Percentiles rank a stretch among this genome's conserved stretches.
Conservation (phyloP, 371 early-diverging fungal species). For the Batrachochytrium dendrobatidis region DNA sequence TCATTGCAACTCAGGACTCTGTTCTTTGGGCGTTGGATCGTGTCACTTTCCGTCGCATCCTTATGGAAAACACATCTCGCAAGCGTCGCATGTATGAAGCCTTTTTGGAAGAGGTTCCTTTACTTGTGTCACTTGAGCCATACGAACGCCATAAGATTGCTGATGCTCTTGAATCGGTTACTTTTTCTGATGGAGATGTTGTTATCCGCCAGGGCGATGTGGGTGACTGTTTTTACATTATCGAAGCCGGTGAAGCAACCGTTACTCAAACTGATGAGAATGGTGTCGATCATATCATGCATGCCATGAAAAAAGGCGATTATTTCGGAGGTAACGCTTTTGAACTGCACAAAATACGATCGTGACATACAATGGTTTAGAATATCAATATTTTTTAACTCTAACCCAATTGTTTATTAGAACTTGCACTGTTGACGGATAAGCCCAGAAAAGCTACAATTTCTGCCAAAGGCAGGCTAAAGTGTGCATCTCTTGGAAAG, state of each 20-base stretch:
- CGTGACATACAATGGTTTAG: background rate
- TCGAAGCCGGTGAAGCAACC: slow-evolving; percentile 82
- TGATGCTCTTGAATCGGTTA: slow-evolving; percentile 82
- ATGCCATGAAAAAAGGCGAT: slow-evolving; percentile 72
- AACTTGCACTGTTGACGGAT: slow-evolving; percentile 86
- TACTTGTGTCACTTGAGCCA: slow-evolving; percentile 75
- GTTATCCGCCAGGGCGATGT: slow-evolving; percentile 83
- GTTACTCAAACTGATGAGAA: slow-evolving; percentile 70
- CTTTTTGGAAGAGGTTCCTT: slow-evolving; percentile 81
- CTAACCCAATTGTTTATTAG: slow-evolving; percentile 24
- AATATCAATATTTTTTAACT: background rate
- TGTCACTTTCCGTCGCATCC: slow-evolving; percentile 85
- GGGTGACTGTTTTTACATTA: slow-evolving; percentile 59
- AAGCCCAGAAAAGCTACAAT: slow-evolving; percentile 89
- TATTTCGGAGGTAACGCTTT: slow-evolving; percentile 77
- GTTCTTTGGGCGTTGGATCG: slow-evolving; percentile 94
- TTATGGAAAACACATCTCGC: slow-evolving; percentile 88
- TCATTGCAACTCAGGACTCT: slow-evolving; percentile 72
- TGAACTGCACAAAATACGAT: background rate
- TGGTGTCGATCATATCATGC: slow-evolving; percentile 64
- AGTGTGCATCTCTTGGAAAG: slow-evolving; percentile 87
- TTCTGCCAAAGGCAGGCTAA: slow-evolving; percentile 76
- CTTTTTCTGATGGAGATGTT: slow-evolving; percentile 68
- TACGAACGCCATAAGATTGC: slow-evolving; percentile 93
- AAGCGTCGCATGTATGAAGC: slow-evolving; percentile 90